phyloP scores from a whole-genome alignment of 257 asterid genomes.

The Paulownia fortunei region DNA sequence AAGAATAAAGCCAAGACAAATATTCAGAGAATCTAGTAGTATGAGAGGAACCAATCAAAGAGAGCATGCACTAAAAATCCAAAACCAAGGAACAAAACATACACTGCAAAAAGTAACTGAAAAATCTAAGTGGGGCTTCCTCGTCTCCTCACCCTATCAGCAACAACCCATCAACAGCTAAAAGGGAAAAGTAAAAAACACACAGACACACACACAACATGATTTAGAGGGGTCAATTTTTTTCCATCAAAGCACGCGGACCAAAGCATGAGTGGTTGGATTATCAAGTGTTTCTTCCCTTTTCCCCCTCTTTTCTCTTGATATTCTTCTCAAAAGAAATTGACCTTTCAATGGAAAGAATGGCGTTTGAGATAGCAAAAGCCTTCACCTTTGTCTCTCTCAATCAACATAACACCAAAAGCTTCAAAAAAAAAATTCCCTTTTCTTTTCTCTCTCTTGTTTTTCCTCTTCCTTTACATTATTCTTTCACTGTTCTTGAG shows the following conservation, averaged over 20 bases:
- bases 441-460: slow-evolving; percentile 5
- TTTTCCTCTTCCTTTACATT: slow-evolving; percentile 10
- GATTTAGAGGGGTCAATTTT: slow-evolving; percentile 58
- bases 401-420: slow-evolving; percentile 48
- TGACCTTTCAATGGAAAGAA: slow-evolving; percentile 77
- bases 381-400: slow-evolving; percentile 49
- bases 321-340: slow-evolving; percentile 57
- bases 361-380: slow-evolving; percentile 45
- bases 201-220: slow-evolving; percentile 25
- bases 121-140: slow-evolving; percentile 88
- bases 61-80: slow-evolving; percentile 78
- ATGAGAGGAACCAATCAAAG: slow-evolving; percentile 65
- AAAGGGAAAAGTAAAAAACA: slow-evolving; percentile 32
- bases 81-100: slow-evolving; percentile 81
- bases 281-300: slow-evolving; percentile 52
- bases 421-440: slow-evolving; percentile 37
- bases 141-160: slow-evolving; percentile 48
- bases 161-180: slow-evolving; percentile 57
- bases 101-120: slow-evolving; percentile 70
- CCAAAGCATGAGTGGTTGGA: slow-evolving; percentile 83
- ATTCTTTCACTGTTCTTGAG: slow-evolving; percentile 19
- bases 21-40: slow-evolving; percentile 59
- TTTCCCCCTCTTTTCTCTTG: slow-evolving; percentile 24
- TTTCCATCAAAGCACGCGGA: slow-evolving; percentile 90
- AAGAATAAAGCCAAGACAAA: slow-evolving; percentile 48